A percentile compares a stretch with the other conserved stretches of the same genome.
phyloP scores from a whole-genome alignment of 805 yeast species.

The Nakazawaea peltata region DNA sequence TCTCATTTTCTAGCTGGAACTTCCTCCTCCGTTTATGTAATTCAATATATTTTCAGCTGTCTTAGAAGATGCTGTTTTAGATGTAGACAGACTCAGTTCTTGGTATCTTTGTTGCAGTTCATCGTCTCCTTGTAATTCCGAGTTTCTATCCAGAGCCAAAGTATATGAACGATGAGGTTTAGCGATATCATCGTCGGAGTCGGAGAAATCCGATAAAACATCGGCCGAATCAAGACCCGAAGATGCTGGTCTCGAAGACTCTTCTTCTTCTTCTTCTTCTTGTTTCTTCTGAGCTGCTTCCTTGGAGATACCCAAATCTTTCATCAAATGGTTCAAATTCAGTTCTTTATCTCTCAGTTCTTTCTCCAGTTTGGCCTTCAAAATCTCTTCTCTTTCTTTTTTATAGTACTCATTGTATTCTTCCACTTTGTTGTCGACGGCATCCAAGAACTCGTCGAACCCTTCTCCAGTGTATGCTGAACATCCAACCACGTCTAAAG shows the following conservation, averaged over 20 bases:
- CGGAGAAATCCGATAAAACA: conserved; percentile 45
- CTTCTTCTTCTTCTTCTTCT: conserved; percentile 31
- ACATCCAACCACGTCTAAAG: conserved; percentile 86
- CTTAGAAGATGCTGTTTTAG: conserved; percentile 52
- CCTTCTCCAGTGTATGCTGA: conserved; percentile 93
- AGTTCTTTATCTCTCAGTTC: conserved; percentile 67
- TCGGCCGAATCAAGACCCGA: no score
- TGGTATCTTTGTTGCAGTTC: conserved; percentile 64
- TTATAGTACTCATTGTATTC: conserved; percentile 81
- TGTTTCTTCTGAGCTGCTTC: conserved; percentile 13
- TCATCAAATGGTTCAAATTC: conserved; percentile 67
- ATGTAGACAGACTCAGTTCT: conserved; percentile 57
- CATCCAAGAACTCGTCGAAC: conserved; percentile 80
- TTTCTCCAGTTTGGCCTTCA: conserved; percentile 67
- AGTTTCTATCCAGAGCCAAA: conserved; percentile 53
- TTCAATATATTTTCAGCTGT: conserved; percentile 70
- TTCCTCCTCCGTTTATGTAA: conserved; percentile 30
- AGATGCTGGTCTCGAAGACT: no score
- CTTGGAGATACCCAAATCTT: conserved; percentile 69
- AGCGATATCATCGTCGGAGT: conserved; percentile 37
- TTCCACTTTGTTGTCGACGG: conserved; percentile 78
- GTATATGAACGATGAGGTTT: conserved; percentile 56
- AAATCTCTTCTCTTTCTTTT: conserved; percentile 77
- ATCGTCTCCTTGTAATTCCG: conserved; percentile 47
- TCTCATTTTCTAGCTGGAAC: conserved; percentile 45